A percentile compares a stretch with the other conserved stretches of the same genome.
Conservation (phyloP, 2,329 filamentous ascomycete species). For the Cladosporium sp. region DNA sequence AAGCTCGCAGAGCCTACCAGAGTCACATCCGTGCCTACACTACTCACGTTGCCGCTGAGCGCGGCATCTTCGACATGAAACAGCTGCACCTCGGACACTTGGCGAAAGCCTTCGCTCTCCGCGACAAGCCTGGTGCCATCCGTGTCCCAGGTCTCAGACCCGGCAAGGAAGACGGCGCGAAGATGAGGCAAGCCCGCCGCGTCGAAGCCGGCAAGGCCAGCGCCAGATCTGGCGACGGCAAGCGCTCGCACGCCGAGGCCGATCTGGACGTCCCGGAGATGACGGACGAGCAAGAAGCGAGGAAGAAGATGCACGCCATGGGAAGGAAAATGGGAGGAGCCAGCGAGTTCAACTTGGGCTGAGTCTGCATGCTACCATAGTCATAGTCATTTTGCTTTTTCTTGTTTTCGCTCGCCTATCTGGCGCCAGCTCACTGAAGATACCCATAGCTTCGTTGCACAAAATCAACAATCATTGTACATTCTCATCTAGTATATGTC, state of each 20-base stretch:
- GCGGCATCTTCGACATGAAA: slow-evolving; percentile 86
- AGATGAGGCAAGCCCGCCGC: slow-evolving; percentile 47
- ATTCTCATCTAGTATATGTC: slow-evolving; percentile 66
- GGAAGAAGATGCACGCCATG: slow-evolving; percentile 55
- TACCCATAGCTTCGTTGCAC: slow-evolving; percentile 20
- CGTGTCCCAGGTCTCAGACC: slow-evolving; percentile 53
- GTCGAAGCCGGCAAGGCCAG: slow-evolving; percentile 35
- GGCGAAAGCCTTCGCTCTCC: slow-evolving; percentile 87
- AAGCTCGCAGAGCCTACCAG: slow-evolving; percentile 82
- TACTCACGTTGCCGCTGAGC: slow-evolving; percentile 84
- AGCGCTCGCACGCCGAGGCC: slow-evolving; percentile 32
- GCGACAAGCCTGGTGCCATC: slow-evolving; percentile 85
- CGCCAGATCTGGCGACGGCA: slow-evolving; percentile 30
- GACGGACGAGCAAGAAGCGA: slow-evolving; percentile 48
- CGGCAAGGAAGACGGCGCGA: slow-evolving; percentile 48
- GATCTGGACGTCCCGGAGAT: slow-evolving; percentile 29
- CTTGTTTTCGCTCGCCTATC: slow-evolving; percentile 23
- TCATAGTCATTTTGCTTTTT: slow-evolving; percentile 1
- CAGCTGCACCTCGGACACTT: slow-evolving; percentile 88
- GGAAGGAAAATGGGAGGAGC: slow-evolving; percentile 53
- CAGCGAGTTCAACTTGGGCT: slow-evolving; percentile 60
- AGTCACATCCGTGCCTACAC: slow-evolving; percentile 93
- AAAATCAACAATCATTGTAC: background rate
- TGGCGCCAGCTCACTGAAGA: slow-evolving; percentile 14
- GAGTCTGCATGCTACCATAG: background rate